A percentile compares a stretch with the other conserved stretches of the same genome.
Conservation (phyloP, 805 yeast genomes). For the Ogataea populi-albae region DNA sequence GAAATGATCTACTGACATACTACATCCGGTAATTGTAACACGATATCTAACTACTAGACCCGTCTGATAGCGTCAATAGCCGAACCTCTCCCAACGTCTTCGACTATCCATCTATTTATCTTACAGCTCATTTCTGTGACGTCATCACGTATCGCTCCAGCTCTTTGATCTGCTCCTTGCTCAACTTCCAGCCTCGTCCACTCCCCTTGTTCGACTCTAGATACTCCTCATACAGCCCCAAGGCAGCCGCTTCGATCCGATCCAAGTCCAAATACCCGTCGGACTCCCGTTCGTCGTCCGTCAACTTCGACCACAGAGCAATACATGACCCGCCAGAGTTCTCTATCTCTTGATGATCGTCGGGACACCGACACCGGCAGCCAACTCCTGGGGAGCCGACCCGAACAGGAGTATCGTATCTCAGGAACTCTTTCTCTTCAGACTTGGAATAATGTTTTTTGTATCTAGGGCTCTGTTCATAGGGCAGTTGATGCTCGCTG, state of each 20-base stretch:
- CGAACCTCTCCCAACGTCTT: no score
- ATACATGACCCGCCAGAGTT: constrained; percentile 52
- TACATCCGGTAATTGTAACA: no score
- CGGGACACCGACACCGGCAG: constrained; percentile 82
- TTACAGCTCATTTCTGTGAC: not conserved
- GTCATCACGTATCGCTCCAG: constrained; percentile 4
- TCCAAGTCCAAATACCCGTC: constrained; percentile 27
- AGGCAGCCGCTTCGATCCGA: constrained; percentile 26
- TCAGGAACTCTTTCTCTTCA: constrained; percentile 38
- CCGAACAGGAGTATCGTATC: constrained; percentile 23
- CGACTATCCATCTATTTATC: not conserved
- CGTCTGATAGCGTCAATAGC: no score
- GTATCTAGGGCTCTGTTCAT: constrained; percentile 34
- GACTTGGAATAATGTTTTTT: constrained; percentile 31
- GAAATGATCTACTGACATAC: no score
- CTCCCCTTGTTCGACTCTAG: constrained; percentile 19
- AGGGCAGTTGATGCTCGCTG: constrained; percentile 52
- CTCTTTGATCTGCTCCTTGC: constrained; percentile 17
- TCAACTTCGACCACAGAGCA: constrained; percentile 43
- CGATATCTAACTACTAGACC: no score
- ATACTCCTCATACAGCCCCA: constrained; percentile 22
- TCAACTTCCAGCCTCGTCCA: constrained; percentile 28
- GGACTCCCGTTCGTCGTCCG: constrained; percentile 25
- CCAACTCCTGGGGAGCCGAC: constrained; percentile 50
- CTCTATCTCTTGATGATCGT: constrained; percentile 51